Percentiles rank a stretch among this genome's conserved stretches.
Evolutionary conservation across 768 basidiomycete species (phyloP).

Genomic region (Mycena albidolilacea): DNA sequence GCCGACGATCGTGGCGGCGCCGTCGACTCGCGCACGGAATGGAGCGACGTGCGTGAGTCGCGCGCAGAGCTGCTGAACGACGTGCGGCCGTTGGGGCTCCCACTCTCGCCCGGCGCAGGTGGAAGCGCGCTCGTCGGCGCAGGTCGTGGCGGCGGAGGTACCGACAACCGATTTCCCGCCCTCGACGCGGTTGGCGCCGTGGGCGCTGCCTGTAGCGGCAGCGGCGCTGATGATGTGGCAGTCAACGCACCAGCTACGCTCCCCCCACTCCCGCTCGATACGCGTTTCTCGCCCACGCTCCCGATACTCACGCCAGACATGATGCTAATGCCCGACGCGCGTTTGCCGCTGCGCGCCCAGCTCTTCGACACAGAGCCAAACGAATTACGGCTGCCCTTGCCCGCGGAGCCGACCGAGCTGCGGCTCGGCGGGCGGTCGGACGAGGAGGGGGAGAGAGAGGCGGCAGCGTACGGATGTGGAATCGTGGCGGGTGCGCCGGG

Average conservation of each 20-base stretch:
- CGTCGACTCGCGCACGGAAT: background rate
- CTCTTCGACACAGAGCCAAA: background rate
- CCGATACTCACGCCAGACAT: background rate
- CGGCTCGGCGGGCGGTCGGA: conserved; percentile 26
- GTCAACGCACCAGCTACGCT: background rate
- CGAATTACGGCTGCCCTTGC: conserved; percentile 1
- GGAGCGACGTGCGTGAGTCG: conserved; percentile 12
- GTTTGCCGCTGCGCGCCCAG: conserved; percentile 15
- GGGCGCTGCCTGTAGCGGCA: background rate
- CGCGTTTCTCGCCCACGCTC: conserved; percentile 20
- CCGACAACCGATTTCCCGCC: conserved; percentile 61
- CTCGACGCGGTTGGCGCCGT: conserved; percentile 36
- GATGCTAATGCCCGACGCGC: conserved; percentile 22
- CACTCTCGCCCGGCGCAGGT: conserved; percentile 63
- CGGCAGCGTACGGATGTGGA: conserved; percentile 40
- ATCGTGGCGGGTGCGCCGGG: conserved; percentile 25
- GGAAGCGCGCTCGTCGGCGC: conserved; percentile 80
- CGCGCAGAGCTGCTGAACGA: conserved; percentile 13
- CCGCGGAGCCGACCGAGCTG: conserved; percentile 24
- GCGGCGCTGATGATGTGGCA: background rate
- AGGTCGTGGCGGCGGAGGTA: conserved; percentile 82
- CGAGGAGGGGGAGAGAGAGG: background rate
- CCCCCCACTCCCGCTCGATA: conserved; percentile 18
- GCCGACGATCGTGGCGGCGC: conserved; percentile 6
- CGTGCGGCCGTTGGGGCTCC: conserved; percentile 25